A percentile compares a stretch with the other conserved stretches of the same genome.
phyloP scores from a whole-genome alignment of 768 basidiomycete genomes.

The Amanita rubescens region DNA sequence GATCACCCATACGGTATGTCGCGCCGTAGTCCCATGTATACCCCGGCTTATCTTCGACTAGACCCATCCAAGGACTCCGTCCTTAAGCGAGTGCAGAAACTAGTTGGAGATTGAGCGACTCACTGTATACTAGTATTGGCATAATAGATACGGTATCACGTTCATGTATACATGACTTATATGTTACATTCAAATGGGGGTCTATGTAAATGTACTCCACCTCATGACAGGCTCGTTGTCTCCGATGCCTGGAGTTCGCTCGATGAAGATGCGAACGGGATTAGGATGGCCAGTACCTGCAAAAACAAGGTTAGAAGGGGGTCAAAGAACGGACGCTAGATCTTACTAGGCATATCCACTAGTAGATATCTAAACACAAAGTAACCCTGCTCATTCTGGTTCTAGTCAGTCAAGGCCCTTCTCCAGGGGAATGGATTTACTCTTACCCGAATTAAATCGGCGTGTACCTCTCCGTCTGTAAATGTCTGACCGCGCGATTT shows the following conservation, averaged over 20 bases:
- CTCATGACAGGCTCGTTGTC: constrained; percentile 68
- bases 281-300: constrained; percentile 59
- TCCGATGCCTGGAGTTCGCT: constrained; percentile 54
- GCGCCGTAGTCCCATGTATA: background rate
- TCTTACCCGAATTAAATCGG: constrained; percentile 65
- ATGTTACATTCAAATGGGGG: constrained; percentile 14
- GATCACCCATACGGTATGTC: constrained; percentile 92
- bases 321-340: constrained; percentile 7
- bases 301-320: background rate
- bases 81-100: constrained; percentile 92
- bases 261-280: constrained; percentile 63
- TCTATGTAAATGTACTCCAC: constrained; percentile 41
- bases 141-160: background rate
- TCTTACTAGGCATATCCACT: constrained; percentile 73
- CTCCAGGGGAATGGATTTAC: constrained; percentile 1
- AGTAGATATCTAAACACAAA: constrained; percentile 74
- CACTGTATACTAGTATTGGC: background rate
- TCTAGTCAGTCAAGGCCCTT: constrained; percentile 6
- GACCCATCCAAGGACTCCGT: constrained; percentile 96
- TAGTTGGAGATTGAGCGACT: constrained; percentile 65
- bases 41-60: constrained; percentile 20
- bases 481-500: constrained; percentile 37
- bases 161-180: constrained; percentile 13
- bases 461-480: constrained; percentile 78
- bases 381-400: constrained; percentile 67